These are phyloP conservation scores for Cucumis cinereus DNA, from an alignment of 306 rosid species.

Conservation along the genomic window DNA sequence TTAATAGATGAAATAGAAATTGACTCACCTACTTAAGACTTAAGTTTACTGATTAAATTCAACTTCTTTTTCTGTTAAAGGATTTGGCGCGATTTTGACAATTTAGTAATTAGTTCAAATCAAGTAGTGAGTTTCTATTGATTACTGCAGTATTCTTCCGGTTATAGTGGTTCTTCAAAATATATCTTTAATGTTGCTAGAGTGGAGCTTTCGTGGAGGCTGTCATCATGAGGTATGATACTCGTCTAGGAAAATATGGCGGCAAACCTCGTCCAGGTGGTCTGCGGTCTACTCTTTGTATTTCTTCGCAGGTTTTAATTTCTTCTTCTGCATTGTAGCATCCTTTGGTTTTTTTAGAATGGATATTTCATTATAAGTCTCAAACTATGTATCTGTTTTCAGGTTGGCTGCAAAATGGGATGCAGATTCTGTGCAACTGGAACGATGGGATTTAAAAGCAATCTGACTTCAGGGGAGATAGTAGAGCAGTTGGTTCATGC, in stretches of 20 bases:
- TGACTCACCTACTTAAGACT: not conserved
- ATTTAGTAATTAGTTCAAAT: not conserved
- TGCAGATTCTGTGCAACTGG: constrained; percentile 98
- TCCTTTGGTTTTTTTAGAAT: not conserved
- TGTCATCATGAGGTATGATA: constrained; percentile 77
- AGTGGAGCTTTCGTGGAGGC: constrained; percentile 79
- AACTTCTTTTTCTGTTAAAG: not conserved
- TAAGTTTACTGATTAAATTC: not conserved
- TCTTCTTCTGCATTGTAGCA: not conserved
- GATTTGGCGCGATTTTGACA: not conserved
- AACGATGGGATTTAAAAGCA: constrained; percentile 83
- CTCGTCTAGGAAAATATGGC: constrained; percentile 60
- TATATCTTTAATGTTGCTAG: constrained; percentile 11
- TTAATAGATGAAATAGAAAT: not conserved
- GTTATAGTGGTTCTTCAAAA: not conserved
- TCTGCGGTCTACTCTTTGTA: constrained; percentile 62
- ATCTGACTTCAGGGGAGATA: constrained; percentile 69
- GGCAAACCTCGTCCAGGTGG: constrained; percentile 85
- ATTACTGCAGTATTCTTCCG: not conserved
- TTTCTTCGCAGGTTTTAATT: constrained; percentile 73
- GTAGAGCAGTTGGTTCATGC: constrained; percentile 88
- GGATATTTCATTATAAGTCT: not conserved
- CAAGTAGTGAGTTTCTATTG: not conserved
- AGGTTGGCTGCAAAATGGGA: constrained; percentile 99
- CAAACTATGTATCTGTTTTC: not conserved